Evolutionary conservation across 768 basidiomycete species (phyloP), one percentile per base, ranked within the genome.

Genomic region (Serpula lacrymans): DNA sequence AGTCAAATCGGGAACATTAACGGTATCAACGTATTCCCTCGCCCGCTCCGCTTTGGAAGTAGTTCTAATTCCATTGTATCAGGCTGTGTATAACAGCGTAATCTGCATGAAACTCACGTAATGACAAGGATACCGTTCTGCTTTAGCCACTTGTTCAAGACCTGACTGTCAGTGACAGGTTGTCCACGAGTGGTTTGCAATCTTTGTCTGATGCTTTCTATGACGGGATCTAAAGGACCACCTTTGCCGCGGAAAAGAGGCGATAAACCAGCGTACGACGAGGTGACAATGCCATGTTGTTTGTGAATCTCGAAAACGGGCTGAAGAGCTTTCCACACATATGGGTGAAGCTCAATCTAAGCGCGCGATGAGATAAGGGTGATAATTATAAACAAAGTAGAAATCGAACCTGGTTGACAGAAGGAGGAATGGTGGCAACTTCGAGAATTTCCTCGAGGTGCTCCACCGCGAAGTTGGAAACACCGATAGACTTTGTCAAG

Each of bases 391-490:
- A 6, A 2, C 12, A 34, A 18, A 27, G 8, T 6, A 16, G 17
- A 23, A 12, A 5, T 17, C 23, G 7, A 18, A 68, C 72, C 64
- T 76, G 74, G 52, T 75, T 74, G 27, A 71, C 66, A 2, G 69
- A 67, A 2, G 74, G 74, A 2, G 60, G 45, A 35, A 71, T 50
- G 36, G 57, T 68, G 14, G 66, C 69, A 9, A 48, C 60, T 29
- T 64, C 58, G 14, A 69, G 44, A 20, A 77, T 51, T 31, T 65
- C 54, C 44, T 71, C 53, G 7, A 77, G 47, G 23, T 69, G 53
- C 34, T 52, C 37, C 29, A 64, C 49, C 17, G 57, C 58, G 49
- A 71, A 72, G 57, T 77, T 77, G 22, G 69, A 70, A 2, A 77
- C 70, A 7, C 75, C 74, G 44, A 70, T 62, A 42, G 42, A 43